Conservation (phyloP, 805 yeast genomes). For the Priceomyces castillae region DNA sequence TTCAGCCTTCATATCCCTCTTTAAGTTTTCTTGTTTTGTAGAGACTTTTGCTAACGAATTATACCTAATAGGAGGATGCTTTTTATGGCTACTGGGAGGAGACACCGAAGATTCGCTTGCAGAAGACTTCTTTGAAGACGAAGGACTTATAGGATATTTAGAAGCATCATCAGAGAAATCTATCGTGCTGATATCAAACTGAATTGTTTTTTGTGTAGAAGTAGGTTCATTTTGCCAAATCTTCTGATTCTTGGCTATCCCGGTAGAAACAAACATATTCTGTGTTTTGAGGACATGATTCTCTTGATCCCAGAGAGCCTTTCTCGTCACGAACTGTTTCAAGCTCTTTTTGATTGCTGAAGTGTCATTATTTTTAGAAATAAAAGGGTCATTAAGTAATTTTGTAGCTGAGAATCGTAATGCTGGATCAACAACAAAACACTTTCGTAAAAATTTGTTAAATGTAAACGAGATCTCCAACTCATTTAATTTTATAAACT, state of each 20-base stretch:
- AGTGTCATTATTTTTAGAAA: constrained; percentile 17
- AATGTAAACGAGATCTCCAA: constrained; percentile 22
- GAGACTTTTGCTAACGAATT: constrained; percentile 7
- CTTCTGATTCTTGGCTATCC: constrained; percentile 29
- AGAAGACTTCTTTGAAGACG: constrained; percentile 14
- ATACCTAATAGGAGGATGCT: constrained; percentile 10
- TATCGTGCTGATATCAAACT: constrained; percentile 39
- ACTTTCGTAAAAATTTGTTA: constrained; percentile 31
- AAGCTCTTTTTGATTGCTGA: constrained; percentile 16
- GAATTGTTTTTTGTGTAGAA: constrained; percentile 16
- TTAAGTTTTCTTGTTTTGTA: constrained; percentile 17
- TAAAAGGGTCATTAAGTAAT: constrained; percentile 33
- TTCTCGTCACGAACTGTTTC: constrained; percentile 32
- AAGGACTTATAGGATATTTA: constrained; percentile 10
- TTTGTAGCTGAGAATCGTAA: constrained; percentile 30
- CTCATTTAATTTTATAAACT: constrained; percentile 24
- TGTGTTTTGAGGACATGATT: constrained; percentile 30
- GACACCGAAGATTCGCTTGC: constrained; percentile 22
- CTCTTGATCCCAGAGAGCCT: constrained; percentile 39
- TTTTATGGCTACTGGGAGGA: constrained; percentile 11
- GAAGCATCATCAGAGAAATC: constrained; percentile 7
- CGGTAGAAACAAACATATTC: constrained; percentile 38
- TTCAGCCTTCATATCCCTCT: constrained; percentile 20
- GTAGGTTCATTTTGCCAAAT: constrained; percentile 22
- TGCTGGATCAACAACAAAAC: constrained; percentile 34